These are phyloP conservation scores for Volvox carteri DNA, from an alignment of 163 green algal genomes.

Conservation along the genomic window DNA sequence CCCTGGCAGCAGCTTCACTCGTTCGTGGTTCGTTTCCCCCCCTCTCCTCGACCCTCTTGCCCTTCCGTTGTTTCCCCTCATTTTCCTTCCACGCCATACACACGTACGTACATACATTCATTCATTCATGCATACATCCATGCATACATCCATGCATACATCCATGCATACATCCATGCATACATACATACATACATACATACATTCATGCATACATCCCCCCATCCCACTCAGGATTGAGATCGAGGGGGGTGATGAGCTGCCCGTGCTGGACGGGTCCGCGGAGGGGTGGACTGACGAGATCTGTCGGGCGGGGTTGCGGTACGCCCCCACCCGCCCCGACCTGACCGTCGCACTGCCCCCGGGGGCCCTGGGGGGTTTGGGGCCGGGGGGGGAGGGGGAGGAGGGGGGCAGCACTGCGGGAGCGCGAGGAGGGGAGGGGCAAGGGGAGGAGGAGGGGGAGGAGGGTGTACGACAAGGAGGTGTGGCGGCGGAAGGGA, in stretches of 20 bases:
- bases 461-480: constrained; percentile 18
- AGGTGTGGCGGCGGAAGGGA: not conserved
- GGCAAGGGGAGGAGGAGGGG: not conserved
- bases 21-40: too few species aligned
- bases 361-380: not conserved
- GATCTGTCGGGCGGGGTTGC: constrained; percentile 78
- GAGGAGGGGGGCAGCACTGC: not conserved
- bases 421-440: not conserved
- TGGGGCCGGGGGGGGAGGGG: too few species aligned
- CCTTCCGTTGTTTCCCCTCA: not conserved
- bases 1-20: too few species aligned
- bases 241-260: constrained; percentile 78
- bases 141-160: too few species aligned
- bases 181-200: too few species aligned
- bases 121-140: too few species aligned
- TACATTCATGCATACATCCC: too few species aligned
- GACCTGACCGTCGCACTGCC: constrained; percentile 23
- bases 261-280: constrained; percentile 93
- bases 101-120: too few species aligned
- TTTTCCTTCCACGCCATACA: too few species aligned
- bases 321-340: not conserved
- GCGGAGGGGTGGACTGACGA: constrained; percentile 80
- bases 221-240: constrained; percentile 66
- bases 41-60: not conserved
- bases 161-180: too few species aligned